Base-by-base conservation (phyloP, 768 basidiomycete species). In the Coprinopsis marcescibilis region DNA sequence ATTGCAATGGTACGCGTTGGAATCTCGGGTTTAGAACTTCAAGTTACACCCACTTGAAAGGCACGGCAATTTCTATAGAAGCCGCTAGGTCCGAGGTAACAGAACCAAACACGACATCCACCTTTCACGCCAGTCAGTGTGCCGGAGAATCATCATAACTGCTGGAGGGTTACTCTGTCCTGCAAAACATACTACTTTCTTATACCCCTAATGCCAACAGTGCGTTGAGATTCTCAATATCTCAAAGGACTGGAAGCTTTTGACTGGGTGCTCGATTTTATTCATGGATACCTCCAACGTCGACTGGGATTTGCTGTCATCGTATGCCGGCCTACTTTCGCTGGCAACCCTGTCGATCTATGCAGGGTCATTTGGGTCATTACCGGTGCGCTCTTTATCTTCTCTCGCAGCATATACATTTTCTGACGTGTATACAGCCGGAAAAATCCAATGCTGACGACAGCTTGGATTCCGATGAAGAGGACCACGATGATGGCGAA, bases 331-430 rank as follows among this genome's bases (percentile, higher is more conserved):
- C 5, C 67, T 90, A 4, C 61, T 89, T 42, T 61, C 64, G 26
- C 73, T 89, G 19, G 89, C 89, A 1, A 74, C 66, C 41, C 55
- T 61, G n/a, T 81, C 83, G 23, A 75, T 91, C 36, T 89, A 83
- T 55, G 72, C 74, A 21, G 89, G 88, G 27, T 75, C 88, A 4
- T 75, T 73, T 64, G 78, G 75, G 12, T 84, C 85, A 15, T 65
- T 90, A 48, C 76, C 81, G 55, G 85, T 86, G 54, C 50, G 78
- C 73, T 38, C 17, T 36, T 26, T 30, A 37, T 7, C 7, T 11
- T 24, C 42, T 46, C 46, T n/a, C n/a, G n/a, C n/a, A n/a, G n/a
- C 52, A 51, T 49, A 29, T 48, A 5, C 45, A 12, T 4, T 47
- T 13, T 10, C 12, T 17, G 15, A 19, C 20, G 27, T 44, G 30